Evolutionary conservation across 2,329 filamentous ascomycete species (phyloP), one percentile per base, ranked within the genome.

Genomic region (Alternaria incomplexa): DNA sequence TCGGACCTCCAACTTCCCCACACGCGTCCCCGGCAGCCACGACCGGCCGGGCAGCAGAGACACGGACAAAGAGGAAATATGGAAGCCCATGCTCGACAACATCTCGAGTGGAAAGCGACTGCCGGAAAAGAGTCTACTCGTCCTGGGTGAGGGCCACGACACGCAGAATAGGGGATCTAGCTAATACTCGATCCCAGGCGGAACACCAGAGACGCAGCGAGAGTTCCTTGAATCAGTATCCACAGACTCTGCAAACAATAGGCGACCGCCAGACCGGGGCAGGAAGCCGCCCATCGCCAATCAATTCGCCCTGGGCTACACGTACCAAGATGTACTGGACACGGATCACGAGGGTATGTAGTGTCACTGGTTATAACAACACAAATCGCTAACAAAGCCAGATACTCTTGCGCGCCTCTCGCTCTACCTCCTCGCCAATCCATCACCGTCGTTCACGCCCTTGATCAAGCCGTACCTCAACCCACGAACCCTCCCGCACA

Each of bases 321-420:
- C 94, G 57, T 97, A 97, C 81, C 93, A 96, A 79, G 93, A 97
- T 81, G 93, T 97, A 40, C 85, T 97, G 40, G 94, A 97, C 80
- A 91, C 93, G 60, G 94, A 97, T 77, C 93, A 97, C 80, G 95
- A 97, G 85, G 92, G 92, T 93, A 81, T 62, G 80, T 46, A 48
- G 15, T 30, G 13, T n/a, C 43, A 25, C 65, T 75, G 40, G 6
- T 17, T 5, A 22, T 25, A 12, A 10, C 22, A 15, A 3, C 20
- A 36, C 2, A 2, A 1, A 10, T 56, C 43, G 30, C 66, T 77
- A 51, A 75, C 54, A 40, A 11, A 46, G 12, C 8, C 63, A 95
- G 94, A 97, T 82, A 95, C 91, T 25, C 87, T 97, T 71, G 94
- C 94, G 58, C 91, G 95, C 69, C 89, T 97, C 67, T 97, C 93